Conservation (phyloP, 2,329 filamentous ascomycete genomes). For the Lecanicillium sp. region DNA sequence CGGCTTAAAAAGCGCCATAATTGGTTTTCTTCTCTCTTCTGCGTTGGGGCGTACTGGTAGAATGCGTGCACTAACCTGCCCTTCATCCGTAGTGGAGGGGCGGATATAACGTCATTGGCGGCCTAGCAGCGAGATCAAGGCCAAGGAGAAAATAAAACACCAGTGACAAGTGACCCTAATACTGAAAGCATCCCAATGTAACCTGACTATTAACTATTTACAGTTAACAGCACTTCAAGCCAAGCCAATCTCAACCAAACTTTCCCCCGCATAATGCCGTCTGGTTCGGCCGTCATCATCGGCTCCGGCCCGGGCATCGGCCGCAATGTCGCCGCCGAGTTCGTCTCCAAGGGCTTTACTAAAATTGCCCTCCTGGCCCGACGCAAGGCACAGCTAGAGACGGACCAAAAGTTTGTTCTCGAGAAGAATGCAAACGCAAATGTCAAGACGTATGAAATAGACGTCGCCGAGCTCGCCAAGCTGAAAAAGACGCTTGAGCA, state of each 20-base stretch:
- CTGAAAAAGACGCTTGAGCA: slow-evolving; percentile 30
- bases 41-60: background rate
- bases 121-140: too few species aligned
- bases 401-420: slow-evolving; percentile 23
- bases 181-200: too few species aligned
- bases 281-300: slow-evolving; percentile 55
- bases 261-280: background rate
- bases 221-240: too few species aligned
- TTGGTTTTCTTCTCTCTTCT: slow-evolving; percentile 1
- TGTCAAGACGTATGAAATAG: slow-evolving; percentile 34
- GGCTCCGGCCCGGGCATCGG: slow-evolving; percentile 88
- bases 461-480: slow-evolving; percentile 30
- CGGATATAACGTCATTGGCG: too few species aligned
- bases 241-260: too few species aligned
- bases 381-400: slow-evolving; percentile 28
- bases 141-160: too few species aligned
- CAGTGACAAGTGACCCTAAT: too few species aligned
- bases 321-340: slow-evolving; percentile 80
- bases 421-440: slow-evolving; percentile 14
- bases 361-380: slow-evolving; percentile 41
- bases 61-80: background rate
- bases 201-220: too few species aligned
- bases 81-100: too few species aligned
- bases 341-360: slow-evolving; percentile 74
- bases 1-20: background rate